Base-by-base conservation (phyloP, 148 eudicot genomes). In the Linanthus parryae region DNA sequence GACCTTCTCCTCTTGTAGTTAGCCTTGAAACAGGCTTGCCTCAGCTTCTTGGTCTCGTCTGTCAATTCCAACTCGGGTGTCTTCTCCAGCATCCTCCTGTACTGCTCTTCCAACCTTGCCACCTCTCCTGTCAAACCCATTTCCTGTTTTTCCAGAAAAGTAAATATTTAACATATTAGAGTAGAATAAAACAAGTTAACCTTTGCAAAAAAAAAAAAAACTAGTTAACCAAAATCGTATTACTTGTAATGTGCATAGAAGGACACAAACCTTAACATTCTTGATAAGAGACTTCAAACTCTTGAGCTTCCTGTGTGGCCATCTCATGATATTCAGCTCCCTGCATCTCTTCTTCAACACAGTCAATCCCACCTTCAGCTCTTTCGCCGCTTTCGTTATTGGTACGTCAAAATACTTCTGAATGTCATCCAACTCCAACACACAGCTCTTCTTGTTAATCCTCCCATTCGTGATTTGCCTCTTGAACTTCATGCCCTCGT, bases 301-400 rank as follows among this genome's bases (percentile, higher is more conserved):
- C 77, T 71, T 76, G 50, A 84, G 55, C 44, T 80, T 80, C 13
- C 84, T 52, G 38, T 75, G 73, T 11, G 80, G 78, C 78, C 78
- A 69, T 36, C 78, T 39, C 60, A 34, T 73, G 19, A 80, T 72
- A 20, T 69, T 60, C 12, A 75, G 66, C 46, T 80, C 90, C 38
- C 98, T 60, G 44, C 98, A 92, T 21, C 85, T 80, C 47, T 79
- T 92, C 78, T 92, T 92, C 63, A 92, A 42, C 17, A 81, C 85
- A 0, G 98, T 92, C 10, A 92, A 43, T 1, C 96, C 98, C 3
- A 87, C 95, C 0, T 75, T 75, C 52, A 92, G 46, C 60, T 84
- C 72, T 58, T 71, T 81, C 0, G 96, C 96, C 0, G 98, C 98
- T 58, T 18, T 66, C 0, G 90, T 65, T 7, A 92, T 92, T 2